Evolutionary conservation across 169 alveolate genomes (phyloP), one percentile per base, ranked within the genome.

Genomic region (Eimeria necatrix): DNA sequence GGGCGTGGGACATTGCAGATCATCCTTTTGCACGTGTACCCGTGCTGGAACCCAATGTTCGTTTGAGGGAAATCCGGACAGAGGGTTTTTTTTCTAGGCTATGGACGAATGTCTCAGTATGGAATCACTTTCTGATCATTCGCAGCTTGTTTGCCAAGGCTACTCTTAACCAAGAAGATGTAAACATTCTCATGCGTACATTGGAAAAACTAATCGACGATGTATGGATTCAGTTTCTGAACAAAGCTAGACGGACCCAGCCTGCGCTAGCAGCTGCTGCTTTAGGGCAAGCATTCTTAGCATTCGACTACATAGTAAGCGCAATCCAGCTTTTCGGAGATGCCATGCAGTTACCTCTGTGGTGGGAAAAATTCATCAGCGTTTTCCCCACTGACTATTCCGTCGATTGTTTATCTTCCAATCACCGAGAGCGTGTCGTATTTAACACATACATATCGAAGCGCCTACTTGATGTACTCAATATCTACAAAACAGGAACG

Each of bases 381-480:
- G 85, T 59, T 6, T 74, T 74, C 48, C 41, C 14, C 85, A 74
- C 60, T 41, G 46, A 20, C 1, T 74, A 74, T 59, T 5, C 18
- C 41, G 18, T 74, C 85, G 1, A 4, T 0, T 24, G 0, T 4
- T 4, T 56, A 73, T 32, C 18, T 0, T 10, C 16, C 6, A 5
- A 32, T 59, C 41, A 32, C 20, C 26, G 24, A 4, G 18, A 32
- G 41, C 14, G 20, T 20, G 41, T 26, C 16, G 18, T 4, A 59
- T 10, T 46, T 32, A 4, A 6, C 20, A 32, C 60, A 0, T 10
- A 74, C 20, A 9, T 74, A 8, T 53, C 85, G 48, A 74, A 18
- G 60, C 85, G 60, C 10, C 16, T 74, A 74, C 85, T 74, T 46
- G 85, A 24, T 41, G 85, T 59, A 12, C 41, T 74, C 32, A 41